Conservation (phyloP, 2,329 filamentous ascomycete genomes). For the Zasmidium cellare region DNA sequence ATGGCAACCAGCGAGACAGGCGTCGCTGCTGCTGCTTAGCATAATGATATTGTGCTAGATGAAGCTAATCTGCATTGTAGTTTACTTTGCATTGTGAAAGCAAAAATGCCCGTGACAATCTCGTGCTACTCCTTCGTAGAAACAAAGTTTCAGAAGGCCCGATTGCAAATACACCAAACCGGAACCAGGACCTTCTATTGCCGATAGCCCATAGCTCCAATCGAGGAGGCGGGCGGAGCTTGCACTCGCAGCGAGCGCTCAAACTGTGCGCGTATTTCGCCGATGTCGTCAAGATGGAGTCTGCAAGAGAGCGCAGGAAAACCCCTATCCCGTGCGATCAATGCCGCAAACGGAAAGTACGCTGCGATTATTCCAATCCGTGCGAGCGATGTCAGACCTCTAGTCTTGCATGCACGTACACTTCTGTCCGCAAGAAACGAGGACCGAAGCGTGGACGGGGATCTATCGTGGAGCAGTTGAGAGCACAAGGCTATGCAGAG, state of each 20-base stretch:
- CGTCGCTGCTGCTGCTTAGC: no score
- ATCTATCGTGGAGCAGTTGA: constrained; percentile 14
- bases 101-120: no score
- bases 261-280: neutral
- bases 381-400: constrained; percentile 18
- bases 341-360: constrained; percentile 18
- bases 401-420: constrained; percentile 12
- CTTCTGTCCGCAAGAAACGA: constrained; percentile 14
- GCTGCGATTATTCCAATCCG: constrained; percentile 18
- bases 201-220: neutral
- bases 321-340: constrained; percentile 11
- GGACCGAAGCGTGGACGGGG: constrained; percentile 17
- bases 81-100: no score
- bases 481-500: constrained; percentile 3
- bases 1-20: no score
- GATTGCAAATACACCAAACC: neutral
- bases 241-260: neutral
- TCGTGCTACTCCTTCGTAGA: no score
- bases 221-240: neutral
- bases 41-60: no score
- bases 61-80: no score
- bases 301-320: neutral
- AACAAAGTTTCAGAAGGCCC: neutral
- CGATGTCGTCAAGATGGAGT: neutral
- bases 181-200: neutral